These are phyloP conservation scores for Scheffersomyces cryptocercus DNA, from an alignment of 1,139 yeast species.

Conservation along the genomic window DNA sequence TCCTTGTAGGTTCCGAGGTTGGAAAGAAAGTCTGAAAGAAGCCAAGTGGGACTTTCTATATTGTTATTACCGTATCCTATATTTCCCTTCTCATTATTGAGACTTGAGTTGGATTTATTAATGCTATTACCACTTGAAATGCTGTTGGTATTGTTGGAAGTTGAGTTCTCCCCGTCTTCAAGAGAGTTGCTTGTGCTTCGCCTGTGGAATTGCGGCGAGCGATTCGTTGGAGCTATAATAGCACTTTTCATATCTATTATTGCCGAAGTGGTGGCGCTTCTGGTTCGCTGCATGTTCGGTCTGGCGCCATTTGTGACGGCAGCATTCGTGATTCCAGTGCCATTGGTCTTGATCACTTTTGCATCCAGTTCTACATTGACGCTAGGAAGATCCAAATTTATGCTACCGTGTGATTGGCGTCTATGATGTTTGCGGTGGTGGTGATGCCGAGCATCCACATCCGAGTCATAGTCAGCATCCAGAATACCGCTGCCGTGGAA, in stretches of 20 bases:
- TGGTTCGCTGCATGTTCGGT: constrained; percentile 7
- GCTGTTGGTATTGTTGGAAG: neutral
- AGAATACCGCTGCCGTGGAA: constrained; percentile 8
- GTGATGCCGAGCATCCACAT: neutral
- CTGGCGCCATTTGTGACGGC: constrained; percentile 6
- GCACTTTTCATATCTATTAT: neutral
- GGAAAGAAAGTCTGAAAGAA: constrained; percentile 34
- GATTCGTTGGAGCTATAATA: constrained; percentile 1
- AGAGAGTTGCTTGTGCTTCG: neutral
- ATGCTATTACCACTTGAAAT: neutral
- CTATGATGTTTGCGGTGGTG: constrained; percentile 1
- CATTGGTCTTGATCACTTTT: too few species aligned
- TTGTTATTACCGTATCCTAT: constrained; percentile 3
- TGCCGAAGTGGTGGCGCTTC: constrained; percentile 11
- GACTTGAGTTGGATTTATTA: neutral
- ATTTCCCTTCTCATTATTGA: neutral
- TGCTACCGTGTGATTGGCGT: neutral
- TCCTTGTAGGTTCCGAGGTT: constrained; percentile 28
- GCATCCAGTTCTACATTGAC: neutral
- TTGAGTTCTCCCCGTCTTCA: too few species aligned
- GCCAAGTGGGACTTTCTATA: constrained; percentile 39
- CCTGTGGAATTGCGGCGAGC: neutral
- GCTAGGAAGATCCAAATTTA: constrained; percentile 1
- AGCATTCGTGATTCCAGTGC: neutral
- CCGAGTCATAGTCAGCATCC: constrained; percentile 3